Conservation (phyloP, 495 filamentous ascomycete genomes). For the Hypomontagnella monticulosa region DNA sequence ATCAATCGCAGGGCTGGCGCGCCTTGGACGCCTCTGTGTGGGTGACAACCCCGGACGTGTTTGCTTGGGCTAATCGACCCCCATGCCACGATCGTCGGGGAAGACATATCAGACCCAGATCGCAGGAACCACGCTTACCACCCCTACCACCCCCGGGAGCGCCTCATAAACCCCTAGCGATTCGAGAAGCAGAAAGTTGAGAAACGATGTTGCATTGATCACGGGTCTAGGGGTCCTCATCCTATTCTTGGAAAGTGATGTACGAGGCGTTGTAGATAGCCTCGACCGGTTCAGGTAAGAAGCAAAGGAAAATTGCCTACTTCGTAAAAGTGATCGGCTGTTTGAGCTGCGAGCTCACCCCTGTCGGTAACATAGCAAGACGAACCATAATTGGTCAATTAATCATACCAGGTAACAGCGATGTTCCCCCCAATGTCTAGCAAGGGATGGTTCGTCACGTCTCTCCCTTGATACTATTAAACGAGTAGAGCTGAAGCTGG, state of each 20-base stretch:
- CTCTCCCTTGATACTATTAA: conserved; percentile 8
- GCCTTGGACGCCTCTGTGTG: conserved; percentile 35
- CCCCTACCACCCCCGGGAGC: conserved; percentile 16
- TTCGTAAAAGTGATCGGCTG: not conserved
- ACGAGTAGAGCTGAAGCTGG: conserved; percentile 12
- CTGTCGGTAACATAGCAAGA: conserved; percentile 28
- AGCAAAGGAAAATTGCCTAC: conserved; percentile 6
- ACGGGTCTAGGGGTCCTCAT: conserved; percentile 12
- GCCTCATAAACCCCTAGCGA: conserved; percentile 7
- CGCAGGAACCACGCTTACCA: conserved; percentile 37
- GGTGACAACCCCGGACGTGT: conserved; percentile 35
- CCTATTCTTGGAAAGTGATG: conserved; percentile 15
- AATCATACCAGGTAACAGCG: conserved; percentile 1
- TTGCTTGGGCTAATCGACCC: conserved; percentile 24
- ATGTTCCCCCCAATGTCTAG: conserved; percentile 1
- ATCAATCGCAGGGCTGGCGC: conserved; percentile 36
- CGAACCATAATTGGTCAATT: conserved; percentile 17
- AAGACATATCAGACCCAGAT: conserved; percentile 36
- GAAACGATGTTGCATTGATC: conserved; percentile 28
- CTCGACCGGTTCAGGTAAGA: conserved; percentile 1
- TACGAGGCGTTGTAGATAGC: conserved; percentile 4
- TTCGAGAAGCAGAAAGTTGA: conserved; percentile 17
- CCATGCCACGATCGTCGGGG: conserved; percentile 38
- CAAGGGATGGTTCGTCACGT: not conserved
- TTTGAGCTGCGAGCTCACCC: conserved; percentile 21